These are phyloP conservation scores for Dactylellina drechsleri DNA, from an alignment of 2,329 filamentous ascomycete genomes.

Conservation along the genomic window DNA sequence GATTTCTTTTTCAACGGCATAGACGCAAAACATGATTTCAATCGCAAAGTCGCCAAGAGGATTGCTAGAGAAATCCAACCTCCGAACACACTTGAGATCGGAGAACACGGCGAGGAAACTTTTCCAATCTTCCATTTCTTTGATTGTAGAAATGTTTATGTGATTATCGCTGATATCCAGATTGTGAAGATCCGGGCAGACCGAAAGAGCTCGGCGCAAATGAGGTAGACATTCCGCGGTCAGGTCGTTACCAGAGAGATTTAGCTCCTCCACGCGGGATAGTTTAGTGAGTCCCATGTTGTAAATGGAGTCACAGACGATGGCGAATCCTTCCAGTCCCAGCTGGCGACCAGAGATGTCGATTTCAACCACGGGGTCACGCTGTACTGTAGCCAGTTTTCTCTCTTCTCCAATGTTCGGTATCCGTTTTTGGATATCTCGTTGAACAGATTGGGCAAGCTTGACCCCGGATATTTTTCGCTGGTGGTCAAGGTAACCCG, in stretches of 20 bases:
- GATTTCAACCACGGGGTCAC: slow-evolving; percentile 44
- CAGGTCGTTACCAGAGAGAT: slow-evolving; percentile 43
- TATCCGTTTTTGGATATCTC: slow-evolving; percentile 51
- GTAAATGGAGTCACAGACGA: slow-evolving; percentile 40
- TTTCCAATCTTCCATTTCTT: slow-evolving; percentile 42
- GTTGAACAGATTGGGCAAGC: slow-evolving; percentile 45
- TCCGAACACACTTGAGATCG: slow-evolving; percentile 31
- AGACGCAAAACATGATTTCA: slow-evolving; percentile 36
- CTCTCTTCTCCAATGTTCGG: slow-evolving; percentile 49
- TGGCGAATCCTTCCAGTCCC: slow-evolving; percentile 33
- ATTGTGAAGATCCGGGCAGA: slow-evolving; percentile 40
- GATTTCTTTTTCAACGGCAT: slow-evolving; percentile 36
- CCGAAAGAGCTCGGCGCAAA: slow-evolving; percentile 40
- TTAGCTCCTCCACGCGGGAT: slow-evolving; percentile 43
- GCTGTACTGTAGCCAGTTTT: slow-evolving; percentile 48
- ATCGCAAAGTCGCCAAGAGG: slow-evolving; percentile 44
- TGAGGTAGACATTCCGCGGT: slow-evolving; percentile 29
- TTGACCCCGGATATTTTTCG: slow-evolving; percentile 47
- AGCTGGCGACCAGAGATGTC: slow-evolving; percentile 47
- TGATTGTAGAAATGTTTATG: slow-evolving; percentile 15
- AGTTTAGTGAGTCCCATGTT: slow-evolving; percentile 25
- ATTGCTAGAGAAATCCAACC: slow-evolving; percentile 37
- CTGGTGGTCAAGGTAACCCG: slow-evolving; percentile 6
- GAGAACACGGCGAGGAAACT: slow-evolving; percentile 29
- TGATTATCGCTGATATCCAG: slow-evolving; percentile 42